Conservation (phyloP, 2,329 filamentous ascomycete species). For the Alternaria sp. region DNA sequence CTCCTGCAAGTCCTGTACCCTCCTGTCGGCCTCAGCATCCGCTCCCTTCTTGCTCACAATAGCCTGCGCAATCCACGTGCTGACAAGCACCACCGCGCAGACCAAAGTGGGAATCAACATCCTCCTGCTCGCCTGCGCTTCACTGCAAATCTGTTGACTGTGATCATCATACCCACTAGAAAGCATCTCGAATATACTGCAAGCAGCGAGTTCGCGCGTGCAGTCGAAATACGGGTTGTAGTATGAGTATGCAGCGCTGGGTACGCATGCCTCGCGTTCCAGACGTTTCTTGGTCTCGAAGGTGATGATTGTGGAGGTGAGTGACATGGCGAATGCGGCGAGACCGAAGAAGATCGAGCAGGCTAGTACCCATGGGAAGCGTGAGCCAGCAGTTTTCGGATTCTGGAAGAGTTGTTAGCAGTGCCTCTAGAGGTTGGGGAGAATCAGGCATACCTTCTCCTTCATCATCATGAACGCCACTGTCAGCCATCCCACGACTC, state of each 20-base stretch:
- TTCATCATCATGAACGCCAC: neutral
- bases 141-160: neutral
- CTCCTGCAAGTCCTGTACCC: neutral
- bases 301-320: neutral
- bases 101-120: neutral
- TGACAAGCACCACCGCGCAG: neutral
- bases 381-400: neutral
- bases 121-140: neutral
- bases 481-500: neutral
- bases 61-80: neutral
- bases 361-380: neutral
- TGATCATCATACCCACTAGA: neutral
- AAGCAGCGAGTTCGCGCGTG: slow-evolving; percentile 3
- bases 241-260: neutral
- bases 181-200: neutral
- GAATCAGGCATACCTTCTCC: neutral
- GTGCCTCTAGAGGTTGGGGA: no score
- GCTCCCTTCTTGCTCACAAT: neutral
- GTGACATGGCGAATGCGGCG: neutral
- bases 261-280: neutral
- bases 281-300: neutral
- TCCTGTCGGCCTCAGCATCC: neutral
- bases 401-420: neutral
- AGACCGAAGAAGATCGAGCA: neutral
- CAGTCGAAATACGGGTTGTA: neutral